Conservation (phyloP, 306 rosid species). For the Cyclanthera cordifolia region DNA sequence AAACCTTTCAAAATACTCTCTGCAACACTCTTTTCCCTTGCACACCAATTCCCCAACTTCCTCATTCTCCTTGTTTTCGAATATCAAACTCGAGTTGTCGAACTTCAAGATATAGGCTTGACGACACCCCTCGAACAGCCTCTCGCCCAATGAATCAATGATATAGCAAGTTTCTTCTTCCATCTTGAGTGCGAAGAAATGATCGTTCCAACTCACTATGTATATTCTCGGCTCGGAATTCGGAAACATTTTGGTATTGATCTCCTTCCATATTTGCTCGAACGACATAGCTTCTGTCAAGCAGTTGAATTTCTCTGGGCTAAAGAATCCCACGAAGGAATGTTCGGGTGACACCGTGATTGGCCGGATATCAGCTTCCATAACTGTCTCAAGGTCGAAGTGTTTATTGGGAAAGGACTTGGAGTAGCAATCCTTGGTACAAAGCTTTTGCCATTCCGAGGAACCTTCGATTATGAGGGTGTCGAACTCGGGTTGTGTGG, state of each 20-base stretch:
- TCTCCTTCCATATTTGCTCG: conserved; percentile 55
- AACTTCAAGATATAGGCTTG: conserved; percentile 54
- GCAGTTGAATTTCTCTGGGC: conserved; percentile 55
- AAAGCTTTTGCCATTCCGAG: conserved; percentile 49
- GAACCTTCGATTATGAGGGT: conserved; percentile 60
- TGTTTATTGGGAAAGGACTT: conserved; percentile 52
- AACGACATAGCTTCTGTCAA: conserved; percentile 66
- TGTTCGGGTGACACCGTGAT: conserved; percentile 26
- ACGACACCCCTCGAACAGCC: conserved; percentile 59
- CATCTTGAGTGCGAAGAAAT: conserved; percentile 61
- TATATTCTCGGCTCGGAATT: conserved; percentile 28
- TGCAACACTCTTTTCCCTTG: conserved; percentile 67
- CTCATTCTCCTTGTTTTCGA: conserved; percentile 12
- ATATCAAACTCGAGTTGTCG: conserved; percentile 39
- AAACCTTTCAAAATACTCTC: conserved; percentile 59
- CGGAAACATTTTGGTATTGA: conserved; percentile 16
- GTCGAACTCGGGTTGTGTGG: conserved; percentile 40
- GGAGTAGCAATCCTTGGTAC: conserved; percentile 27
- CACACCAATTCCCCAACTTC: conserved; percentile 17
- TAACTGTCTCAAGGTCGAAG: conserved; percentile 62
- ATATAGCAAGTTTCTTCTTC: conserved; percentile 53
- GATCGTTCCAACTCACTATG: conserved; percentile 88
- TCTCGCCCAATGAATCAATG: conserved; percentile 55
- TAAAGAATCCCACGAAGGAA: conserved; percentile 62
- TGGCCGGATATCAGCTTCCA: conserved; percentile 51